Evolutionary conservation across 768 basidiomycete species (phyloP).

Genomic region (Tylopilus felleus): DNA sequence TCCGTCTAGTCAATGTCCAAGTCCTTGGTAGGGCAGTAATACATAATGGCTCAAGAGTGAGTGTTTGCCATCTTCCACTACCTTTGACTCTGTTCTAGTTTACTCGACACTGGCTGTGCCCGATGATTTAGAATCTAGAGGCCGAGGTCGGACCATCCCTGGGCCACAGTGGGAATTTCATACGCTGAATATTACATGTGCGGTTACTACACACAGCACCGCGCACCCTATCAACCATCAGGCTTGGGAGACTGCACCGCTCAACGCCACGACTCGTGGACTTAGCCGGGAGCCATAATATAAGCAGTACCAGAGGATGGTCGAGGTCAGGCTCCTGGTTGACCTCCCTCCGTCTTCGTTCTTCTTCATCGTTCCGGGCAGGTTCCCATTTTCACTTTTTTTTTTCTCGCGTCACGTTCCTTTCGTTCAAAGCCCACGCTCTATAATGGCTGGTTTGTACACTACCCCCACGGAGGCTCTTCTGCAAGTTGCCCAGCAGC

Average conservation of each 20-base stretch:
- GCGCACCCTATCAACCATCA: conserved; percentile 6
- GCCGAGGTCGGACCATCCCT: no score
- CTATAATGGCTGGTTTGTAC: conserved; percentile 13
- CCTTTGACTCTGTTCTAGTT: neutral
- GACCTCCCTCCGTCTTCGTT: conserved; percentile 17
- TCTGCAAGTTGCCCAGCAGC: conserved; percentile 27
- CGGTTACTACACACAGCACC: neutral
- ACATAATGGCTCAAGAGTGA: no score
- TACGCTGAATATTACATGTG: neutral
- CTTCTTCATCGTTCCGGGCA: conserved; percentile 15
- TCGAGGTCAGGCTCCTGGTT: conserved; percentile 19
- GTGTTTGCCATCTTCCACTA: no score
- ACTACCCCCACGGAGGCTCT: conserved; percentile 31
- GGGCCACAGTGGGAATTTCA: neutral
- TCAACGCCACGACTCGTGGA: neutral
- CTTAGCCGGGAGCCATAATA: conserved; percentile 2
- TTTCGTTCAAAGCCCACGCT: neutral
- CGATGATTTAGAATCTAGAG: neutral
- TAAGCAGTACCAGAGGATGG: neutral
- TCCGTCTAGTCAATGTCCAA: no score
- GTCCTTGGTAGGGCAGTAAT: neutral
- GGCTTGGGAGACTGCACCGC: neutral
- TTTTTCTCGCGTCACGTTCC: conserved; percentile 1
- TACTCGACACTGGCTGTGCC: no score
- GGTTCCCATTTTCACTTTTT: conserved; percentile 10